These are phyloP conservation scores for Elymus sibiricus DNA, from an alignment of 176 grass and related monocot species.

Conservation along the genomic window DNA sequence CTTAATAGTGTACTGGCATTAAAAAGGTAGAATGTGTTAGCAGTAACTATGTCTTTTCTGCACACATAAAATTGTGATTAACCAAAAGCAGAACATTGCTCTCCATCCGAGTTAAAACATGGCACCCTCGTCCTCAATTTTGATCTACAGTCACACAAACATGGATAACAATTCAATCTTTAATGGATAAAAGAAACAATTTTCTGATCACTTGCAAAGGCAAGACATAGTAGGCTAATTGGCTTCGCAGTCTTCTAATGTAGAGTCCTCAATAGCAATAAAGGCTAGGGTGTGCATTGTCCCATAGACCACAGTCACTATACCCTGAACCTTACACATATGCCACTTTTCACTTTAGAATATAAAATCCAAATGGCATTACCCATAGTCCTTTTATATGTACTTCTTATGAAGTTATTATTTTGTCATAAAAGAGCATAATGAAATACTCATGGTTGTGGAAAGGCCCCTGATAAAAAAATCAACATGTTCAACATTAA, in stretches of 20 bases:
- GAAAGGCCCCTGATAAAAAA: background rate
- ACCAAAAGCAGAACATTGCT: slow-evolving; percentile 1
- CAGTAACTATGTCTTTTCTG: background rate
- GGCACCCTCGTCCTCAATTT: slow-evolving; percentile 14
- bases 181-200: background rate
- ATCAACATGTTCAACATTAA: background rate
- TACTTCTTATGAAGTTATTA: slow-evolving; percentile 7
- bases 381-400: background rate
- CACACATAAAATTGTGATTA: background rate
- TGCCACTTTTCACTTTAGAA: background rate
- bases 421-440: background rate
- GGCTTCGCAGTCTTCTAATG: background rate
- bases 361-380: background rate
- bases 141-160: background rate
- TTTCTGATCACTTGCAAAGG: background rate
- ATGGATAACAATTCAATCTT: background rate
- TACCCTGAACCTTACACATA: background rate
- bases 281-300: slow-evolving; percentile 8
- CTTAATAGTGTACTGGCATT: background rate
- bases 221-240: slow-evolving; percentile 17
- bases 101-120: background rate
- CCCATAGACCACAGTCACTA: background rate
- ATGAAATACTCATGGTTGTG: background rate
- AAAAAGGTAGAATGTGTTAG: background rate
- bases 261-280: background rate